Conservation (phyloP, 2,329 filamentous ascomycete species). For the Apiospora saccharicola region DNA sequence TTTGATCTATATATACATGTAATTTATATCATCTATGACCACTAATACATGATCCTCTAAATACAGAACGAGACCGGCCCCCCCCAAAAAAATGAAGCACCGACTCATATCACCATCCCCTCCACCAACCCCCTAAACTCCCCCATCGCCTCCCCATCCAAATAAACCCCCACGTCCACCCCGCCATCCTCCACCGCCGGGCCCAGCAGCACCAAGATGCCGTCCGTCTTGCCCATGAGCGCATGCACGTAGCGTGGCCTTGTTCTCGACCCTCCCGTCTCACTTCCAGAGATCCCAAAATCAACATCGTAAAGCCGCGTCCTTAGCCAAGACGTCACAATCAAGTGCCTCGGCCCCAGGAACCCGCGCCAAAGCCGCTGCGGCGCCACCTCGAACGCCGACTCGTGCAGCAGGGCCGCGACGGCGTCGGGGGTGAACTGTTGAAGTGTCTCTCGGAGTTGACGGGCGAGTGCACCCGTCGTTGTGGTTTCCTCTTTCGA, state of each 20-base stretch:
- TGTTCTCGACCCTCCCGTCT: too few relatives aligned
- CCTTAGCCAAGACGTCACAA: conserved; percentile 54
- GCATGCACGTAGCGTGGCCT: conserved; percentile 49
- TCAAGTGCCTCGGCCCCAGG: conserved; percentile 48
- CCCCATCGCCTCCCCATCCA: conserved; percentile 38
- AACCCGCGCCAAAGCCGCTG: conserved; percentile 58
- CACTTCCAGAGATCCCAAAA: conserved; percentile 39
- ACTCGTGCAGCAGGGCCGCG: conserved; percentile 50
- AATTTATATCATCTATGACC: background rate
- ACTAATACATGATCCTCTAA: too few relatives aligned
- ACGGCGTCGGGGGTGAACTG: conserved; percentile 48
- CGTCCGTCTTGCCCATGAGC: conserved; percentile 52
- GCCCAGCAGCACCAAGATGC: conserved; percentile 52
- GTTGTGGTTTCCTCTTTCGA: conserved; percentile 15
- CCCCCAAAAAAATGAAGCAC: too few relatives aligned
- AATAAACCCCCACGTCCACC: conserved; percentile 44
- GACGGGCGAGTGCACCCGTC: conserved; percentile 39
- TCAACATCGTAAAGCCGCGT: conserved; percentile 49
- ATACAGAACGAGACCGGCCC: too few relatives aligned
- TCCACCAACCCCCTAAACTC: conserved; percentile 15
- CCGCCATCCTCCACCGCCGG: conserved; percentile 36
- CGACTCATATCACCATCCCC: background rate
- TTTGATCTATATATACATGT: too few relatives aligned
- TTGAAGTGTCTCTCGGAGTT: conserved; percentile 45
- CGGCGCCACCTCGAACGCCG: conserved; percentile 51